Percentiles rank a stretch among this genome's conserved stretches.
Evolutionary conservation across 495 filamentous ascomycete genomes (phyloP).

Genomic region (Cudoniella acicularis): DNA sequence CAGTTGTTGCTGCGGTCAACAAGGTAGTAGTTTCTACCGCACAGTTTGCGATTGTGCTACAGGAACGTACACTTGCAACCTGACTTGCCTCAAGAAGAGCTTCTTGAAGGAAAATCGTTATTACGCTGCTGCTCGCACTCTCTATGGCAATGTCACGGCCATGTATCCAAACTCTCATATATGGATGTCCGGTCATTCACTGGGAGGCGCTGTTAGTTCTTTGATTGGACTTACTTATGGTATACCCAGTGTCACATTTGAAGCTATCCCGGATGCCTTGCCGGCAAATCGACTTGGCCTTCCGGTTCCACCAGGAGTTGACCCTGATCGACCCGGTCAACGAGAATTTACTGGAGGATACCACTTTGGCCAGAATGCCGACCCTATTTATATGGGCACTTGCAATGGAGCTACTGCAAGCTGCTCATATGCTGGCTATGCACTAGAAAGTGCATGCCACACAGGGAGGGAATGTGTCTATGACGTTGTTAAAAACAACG

Average conservation of each 20-base stretch:
- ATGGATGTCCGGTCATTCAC: slow-evolving; percentile 63
- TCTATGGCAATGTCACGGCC: slow-evolving; percentile 88
- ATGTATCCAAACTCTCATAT: slow-evolving; percentile 82
- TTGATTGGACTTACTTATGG: slow-evolving; percentile 89
- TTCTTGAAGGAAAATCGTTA: slow-evolving; percentile 82
- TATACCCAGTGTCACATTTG: slow-evolving; percentile 79
- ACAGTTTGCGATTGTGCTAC: slow-evolving; percentile 90
- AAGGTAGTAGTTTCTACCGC: slow-evolving; percentile 80
- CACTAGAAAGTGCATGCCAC: slow-evolving; percentile 88
- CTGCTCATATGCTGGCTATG: slow-evolving; percentile 92
- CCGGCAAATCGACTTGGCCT: slow-evolving; percentile 82
- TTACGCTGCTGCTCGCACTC: slow-evolving; percentile 78
- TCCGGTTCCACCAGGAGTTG: slow-evolving; percentile 77
- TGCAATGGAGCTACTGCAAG: slow-evolving; percentile 85
- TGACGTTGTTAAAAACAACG: slow-evolving; percentile 84
- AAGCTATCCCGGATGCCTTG: slow-evolving; percentile 86
- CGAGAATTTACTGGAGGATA: slow-evolving; percentile 73
- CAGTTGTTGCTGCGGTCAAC: slow-evolving; percentile 94
- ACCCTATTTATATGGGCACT: slow-evolving; percentile 90
- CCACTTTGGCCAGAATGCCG: slow-evolving; percentile 94
- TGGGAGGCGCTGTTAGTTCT: slow-evolving; percentile 82
- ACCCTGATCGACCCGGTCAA: slow-evolving; percentile 66
- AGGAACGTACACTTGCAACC: slow-evolving; percentile 80
- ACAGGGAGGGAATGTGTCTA: slow-evolving; percentile 84
- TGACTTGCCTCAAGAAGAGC: slow-evolving; percentile 76